phyloP scores from a whole-genome alignment of 177 flowering plant genomes.

The Vitis hybrid region DNA sequence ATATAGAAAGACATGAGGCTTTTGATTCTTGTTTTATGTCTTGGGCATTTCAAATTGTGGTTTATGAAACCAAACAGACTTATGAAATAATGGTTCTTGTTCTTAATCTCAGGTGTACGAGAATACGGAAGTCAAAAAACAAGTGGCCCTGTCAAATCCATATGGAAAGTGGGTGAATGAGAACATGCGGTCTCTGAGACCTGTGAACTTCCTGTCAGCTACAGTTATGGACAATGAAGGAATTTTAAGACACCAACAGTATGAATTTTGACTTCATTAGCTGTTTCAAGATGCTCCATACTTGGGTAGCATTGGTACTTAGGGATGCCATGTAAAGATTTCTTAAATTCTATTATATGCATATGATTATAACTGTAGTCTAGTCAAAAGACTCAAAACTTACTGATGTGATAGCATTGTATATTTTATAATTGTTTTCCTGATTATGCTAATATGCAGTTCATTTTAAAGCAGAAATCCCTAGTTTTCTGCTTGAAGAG shows the following conservation, averaged over 20 bases:
- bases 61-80: not conserved
- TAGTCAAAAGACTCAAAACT: too few relatives aligned
- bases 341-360: conserved; percentile 1
- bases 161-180: conserved; percentile 90
- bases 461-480: not conserved
- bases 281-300: conserved; percentile 4
- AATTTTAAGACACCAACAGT: conserved; percentile 88
- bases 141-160: conserved; percentile 76
- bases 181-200: conserved; percentile 71
- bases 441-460: not conserved
- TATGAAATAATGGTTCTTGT: not conserved
- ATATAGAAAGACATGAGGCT: not conserved
- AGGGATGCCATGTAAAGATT: not conserved
- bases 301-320: not conserved
- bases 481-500: not conserved
- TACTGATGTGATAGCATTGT: too few relatives aligned
- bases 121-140: conserved; percentile 94
- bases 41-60: conserved; percentile 1
- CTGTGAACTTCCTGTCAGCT: conserved; percentile 68
- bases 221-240: conserved; percentile 74
- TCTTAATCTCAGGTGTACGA: conserved; percentile 71
- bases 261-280: conserved; percentile 31
- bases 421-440: not conserved
- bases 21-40: not conserved
- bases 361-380: not conserved